Percentiles rank a stretch among this genome's conserved stretches.
phyloP scores from a whole-genome alignment of 768 basidiomycete species.

The Mycena galopus region DNA sequence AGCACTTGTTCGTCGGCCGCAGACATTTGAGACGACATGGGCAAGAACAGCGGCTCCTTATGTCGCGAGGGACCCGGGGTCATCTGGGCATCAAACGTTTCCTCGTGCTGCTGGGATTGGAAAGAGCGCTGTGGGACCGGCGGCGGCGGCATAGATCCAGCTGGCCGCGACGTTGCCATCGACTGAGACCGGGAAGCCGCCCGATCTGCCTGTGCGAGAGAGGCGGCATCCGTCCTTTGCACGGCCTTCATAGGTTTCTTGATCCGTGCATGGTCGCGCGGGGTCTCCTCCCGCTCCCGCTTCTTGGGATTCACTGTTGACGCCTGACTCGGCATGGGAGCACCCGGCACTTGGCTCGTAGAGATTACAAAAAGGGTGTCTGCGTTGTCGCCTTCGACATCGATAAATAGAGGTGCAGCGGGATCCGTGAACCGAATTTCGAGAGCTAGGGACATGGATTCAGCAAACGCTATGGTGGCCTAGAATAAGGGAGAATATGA shows the following conservation, averaged over 20 bases:
- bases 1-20: conserved; percentile 65
- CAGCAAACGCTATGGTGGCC: conserved; percentile 87
- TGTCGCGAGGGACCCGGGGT: conserved; percentile 22
- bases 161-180: conserved; percentile 39
- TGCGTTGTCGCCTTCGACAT: conserved; percentile 75
- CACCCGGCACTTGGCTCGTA: conserved; percentile 72
- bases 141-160: conserved; percentile 59
- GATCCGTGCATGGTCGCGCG: conserved; percentile 55
- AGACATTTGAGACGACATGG: conserved; percentile 71
- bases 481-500: conserved; percentile 43
- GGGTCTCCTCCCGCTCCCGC: conserved; percentile 59
- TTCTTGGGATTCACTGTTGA: conserved; percentile 48
- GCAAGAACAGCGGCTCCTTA: conserved; percentile 60
- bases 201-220: conserved; percentile 33
- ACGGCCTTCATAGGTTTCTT: conserved; percentile 70
- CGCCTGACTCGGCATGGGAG: conserved; percentile 39
- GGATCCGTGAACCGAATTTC: conserved; percentile 85
- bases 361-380: conserved; percentile 84
- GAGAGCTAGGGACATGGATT: conserved; percentile 73
- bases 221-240: conserved; percentile 49
- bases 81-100: conserved; percentile 21
- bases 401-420: conserved; percentile 80
- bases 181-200: conserved; percentile 39
- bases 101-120: conserved; percentile 6
- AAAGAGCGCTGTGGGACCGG: conserved; percentile 42